A percentile compares a stretch with the other conserved stretches of the same genome.
These are phyloP conservation scores for Vitis hybrid DNA, from an alignment of 177 flowering plant genomes.

Conservation along the genomic window DNA sequence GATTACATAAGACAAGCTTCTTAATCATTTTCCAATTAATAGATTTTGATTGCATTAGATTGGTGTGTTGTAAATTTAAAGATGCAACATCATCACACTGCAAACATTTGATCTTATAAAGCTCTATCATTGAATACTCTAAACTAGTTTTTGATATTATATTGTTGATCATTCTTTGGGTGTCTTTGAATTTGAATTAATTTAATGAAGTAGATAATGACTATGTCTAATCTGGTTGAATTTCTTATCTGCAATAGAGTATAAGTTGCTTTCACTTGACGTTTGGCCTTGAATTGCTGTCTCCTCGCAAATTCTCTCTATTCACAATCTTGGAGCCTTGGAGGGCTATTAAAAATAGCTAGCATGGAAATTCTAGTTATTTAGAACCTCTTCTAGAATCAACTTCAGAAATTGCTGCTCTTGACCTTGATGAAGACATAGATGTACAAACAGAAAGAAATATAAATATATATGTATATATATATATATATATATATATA, in stretches of 20 bases:
- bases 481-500: no score
- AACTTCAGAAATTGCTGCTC: slow-evolving; percentile 16
- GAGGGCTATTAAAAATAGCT: slow-evolving; percentile 20
- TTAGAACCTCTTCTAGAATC: slow-evolving; percentile 66
- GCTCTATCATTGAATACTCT: no score
- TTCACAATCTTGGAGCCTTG: slow-evolving; percentile 37
- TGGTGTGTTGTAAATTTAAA: no score
- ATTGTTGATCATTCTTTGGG: no score
- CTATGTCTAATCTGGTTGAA: not conserved
- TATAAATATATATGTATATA: not conserved
- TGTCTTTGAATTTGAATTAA: no score
- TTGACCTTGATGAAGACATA: slow-evolving; percentile 63
- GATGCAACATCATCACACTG: no score
- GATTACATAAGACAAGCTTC: not conserved
- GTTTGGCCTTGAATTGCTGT: slow-evolving; percentile 68
- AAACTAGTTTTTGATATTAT: no score
- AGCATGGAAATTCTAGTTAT: slow-evolving; percentile 15
- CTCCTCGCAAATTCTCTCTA: slow-evolving; percentile 40
- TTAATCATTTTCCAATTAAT: no score
- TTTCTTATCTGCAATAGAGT: slow-evolving; percentile 49
- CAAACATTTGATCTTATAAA: no score
- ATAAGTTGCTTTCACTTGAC: slow-evolving; percentile 62
- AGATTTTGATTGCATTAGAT: no score
- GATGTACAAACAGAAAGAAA: slow-evolving; percentile 82
- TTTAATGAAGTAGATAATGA: no score